phyloP scores from a whole-genome alignment of 2,329 filamentous ascomycete genomes.

The Ceratocystis variospora region DNA sequence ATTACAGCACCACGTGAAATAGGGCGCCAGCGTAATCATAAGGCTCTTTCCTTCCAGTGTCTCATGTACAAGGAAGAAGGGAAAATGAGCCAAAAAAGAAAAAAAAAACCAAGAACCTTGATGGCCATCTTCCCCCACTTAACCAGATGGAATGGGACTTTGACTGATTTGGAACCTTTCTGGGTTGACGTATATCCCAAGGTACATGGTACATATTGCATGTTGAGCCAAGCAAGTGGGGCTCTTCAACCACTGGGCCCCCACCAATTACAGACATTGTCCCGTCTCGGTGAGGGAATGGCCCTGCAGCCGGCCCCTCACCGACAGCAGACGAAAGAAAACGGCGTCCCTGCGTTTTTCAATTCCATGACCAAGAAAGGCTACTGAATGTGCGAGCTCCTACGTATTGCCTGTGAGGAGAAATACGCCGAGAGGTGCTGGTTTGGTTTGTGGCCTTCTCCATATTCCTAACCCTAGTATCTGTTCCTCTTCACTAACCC shows the following conservation, averaged over 20 bases:
- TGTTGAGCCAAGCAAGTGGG: constrained; percentile 5
- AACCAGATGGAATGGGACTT: constrained; percentile 12
- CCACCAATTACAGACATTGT: neutral
- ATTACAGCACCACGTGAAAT: neutral
- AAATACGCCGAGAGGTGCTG: too few species aligned
- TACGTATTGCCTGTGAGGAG: too few species aligned
- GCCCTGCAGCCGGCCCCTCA: neutral
- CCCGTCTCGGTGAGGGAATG: constrained; percentile 1
- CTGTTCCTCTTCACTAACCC: neutral
- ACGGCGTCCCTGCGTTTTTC: neutral
- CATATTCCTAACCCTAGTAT: neutral
- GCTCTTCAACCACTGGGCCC: neutral
- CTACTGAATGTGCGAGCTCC: too few species aligned
- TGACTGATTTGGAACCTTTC: constrained; percentile 5
- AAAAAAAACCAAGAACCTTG: constrained; percentile 15
- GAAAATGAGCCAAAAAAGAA: neutral
- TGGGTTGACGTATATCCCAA: constrained; percentile 6
- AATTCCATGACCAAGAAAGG: neutral
- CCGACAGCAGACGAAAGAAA: neutral
- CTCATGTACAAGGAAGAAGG: constrained; percentile 1
- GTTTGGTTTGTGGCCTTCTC: too few species aligned
- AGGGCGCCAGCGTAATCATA: neutral
- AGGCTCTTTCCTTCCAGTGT: constrained; percentile 1
- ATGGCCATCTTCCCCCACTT: constrained; percentile 13
- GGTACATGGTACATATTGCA: neutral